These are phyloP conservation scores for Boechera stricta DNA, from an alignment of 345 rosid species.

Conservation along the genomic window DNA sequence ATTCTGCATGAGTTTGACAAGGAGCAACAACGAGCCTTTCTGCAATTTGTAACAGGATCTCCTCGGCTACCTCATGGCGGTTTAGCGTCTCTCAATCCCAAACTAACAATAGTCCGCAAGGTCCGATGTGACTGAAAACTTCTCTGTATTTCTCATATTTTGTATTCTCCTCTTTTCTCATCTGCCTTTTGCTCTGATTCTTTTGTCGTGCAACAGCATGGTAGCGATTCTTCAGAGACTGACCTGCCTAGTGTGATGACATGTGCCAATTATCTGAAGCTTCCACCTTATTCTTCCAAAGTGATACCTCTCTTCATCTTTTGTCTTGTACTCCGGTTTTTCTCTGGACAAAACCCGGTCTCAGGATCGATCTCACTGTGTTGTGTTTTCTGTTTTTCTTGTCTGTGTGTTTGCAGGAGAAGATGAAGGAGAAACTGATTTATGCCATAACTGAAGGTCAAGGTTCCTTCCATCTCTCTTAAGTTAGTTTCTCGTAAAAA, in stretches of 20 bases:
- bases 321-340: slow-evolving; percentile 4
- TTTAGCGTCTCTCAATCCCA: slow-evolving; percentile 83
- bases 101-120: slow-evolving; percentile 93
- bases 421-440: slow-evolving; percentile 84
- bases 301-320: slow-evolving; percentile 49
- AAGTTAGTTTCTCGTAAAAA: slow-evolving; percentile 45
- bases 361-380: slow-evolving; percentile 27
- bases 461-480: slow-evolving; percentile 97
- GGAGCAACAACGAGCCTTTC: slow-evolving; percentile 73
- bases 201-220: slow-evolving; percentile 58
- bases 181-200: background rate
- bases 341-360: slow-evolving; percentile 22
- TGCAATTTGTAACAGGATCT: slow-evolving; percentile 94
- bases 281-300: slow-evolving; percentile 91
- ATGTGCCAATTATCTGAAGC: slow-evolving; percentile 93
- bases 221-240: slow-evolving; percentile 64
- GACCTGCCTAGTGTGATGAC: slow-evolving; percentile 99
- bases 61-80: slow-evolving; percentile 98
- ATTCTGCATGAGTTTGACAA: slow-evolving; percentile 71
- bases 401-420: slow-evolving; percentile 65
- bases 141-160: background rate
- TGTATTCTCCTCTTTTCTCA: background rate
- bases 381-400: background rate
- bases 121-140: slow-evolving; percentile 41
- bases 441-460: slow-evolving; percentile 96